Percentiles rank a stretch among this genome's conserved stretches.
phyloP scores from a whole-genome alignment of 73 alveolate genomes.

The Paramecium tetraurelia region DNA sequence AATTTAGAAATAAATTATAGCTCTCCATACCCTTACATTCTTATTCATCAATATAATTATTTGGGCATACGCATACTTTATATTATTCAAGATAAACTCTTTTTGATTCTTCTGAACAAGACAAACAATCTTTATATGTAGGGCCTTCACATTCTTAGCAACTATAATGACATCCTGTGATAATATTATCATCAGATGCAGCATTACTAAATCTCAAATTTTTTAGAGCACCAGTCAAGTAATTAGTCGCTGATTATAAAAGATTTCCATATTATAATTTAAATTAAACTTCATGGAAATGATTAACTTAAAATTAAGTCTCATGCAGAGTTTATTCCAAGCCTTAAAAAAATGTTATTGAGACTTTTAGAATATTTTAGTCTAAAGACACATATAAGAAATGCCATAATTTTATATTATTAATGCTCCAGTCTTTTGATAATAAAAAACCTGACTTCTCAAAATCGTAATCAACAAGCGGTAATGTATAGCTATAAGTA shows the following conservation, averaged over 20 bases:
- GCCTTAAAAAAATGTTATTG: not conserved
- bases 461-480: not conserved
- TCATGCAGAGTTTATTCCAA: not conserved
- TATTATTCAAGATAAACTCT: not conserved
- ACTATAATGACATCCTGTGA: not conserved
- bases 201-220: not conserved
- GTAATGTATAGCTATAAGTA: not conserved
- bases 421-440: not conserved
- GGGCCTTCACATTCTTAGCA: not conserved
- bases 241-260: not conserved
- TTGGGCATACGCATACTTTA: not conserved
- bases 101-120: not conserved
- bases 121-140: not conserved
- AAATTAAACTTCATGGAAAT: not conserved
- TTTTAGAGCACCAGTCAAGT: not conserved
- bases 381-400: not conserved
- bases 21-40: not conserved
- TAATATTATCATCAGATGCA: not conserved
- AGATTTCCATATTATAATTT: not conserved
- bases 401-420: not conserved
- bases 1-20: not conserved
- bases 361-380: not conserved
- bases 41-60: not conserved
- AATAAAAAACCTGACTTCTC: not conserved
- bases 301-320: not conserved